Conservation (phyloP, 805 yeast genomes). For the Yamadazyma endophytica region DNA sequence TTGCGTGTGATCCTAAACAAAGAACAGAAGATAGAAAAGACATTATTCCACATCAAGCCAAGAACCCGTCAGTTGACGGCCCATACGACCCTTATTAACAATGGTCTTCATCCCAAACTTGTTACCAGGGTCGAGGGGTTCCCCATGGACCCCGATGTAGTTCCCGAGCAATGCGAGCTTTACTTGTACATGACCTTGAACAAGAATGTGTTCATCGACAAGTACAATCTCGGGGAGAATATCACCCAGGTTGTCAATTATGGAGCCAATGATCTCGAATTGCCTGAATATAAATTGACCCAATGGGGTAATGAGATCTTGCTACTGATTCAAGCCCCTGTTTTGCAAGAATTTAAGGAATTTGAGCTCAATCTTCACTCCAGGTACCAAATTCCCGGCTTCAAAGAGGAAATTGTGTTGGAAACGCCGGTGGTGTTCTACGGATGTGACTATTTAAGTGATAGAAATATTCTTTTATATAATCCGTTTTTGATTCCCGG, state of each 20-base stretch:
- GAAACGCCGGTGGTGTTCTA: slow-evolving; percentile 21
- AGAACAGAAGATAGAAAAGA: slow-evolving; percentile 23
- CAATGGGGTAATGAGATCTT: slow-evolving; percentile 41
- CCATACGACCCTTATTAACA: slow-evolving; percentile 6
- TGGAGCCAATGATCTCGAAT: slow-evolving; percentile 35
- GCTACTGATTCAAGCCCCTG: slow-evolving; percentile 21
- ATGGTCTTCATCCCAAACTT: slow-evolving; percentile 38
- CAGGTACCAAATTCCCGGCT: slow-evolving; percentile 34
- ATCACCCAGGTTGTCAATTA: slow-evolving; percentile 19
- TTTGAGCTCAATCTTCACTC: slow-evolving; percentile 33
- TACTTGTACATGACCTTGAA: slow-evolving; percentile 29
- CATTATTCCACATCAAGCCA: slow-evolving; percentile 41
- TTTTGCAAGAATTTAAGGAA: slow-evolving; percentile 6
- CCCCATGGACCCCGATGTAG: slow-evolving; percentile 21
- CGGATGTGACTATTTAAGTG: slow-evolving; percentile 32
- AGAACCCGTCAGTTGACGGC: slow-evolving; percentile 6
- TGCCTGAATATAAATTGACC: slow-evolving; percentile 32
- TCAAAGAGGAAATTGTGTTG: slow-evolving; percentile 3
- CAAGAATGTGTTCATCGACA: slow-evolving; percentile 33
- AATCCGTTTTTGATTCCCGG: slow-evolving; percentile 39
- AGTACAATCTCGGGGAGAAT: slow-evolving; percentile 27
- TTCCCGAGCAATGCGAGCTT: slow-evolving; percentile 26
- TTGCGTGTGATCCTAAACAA: slow-evolving; percentile 22
- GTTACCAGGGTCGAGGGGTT: slow-evolving; percentile 6
- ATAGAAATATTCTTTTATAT: slow-evolving; percentile 18